These are phyloP conservation scores for Solanum gracilifrons DNA, from an alignment of 257 asterid species.

Conservation along the genomic window DNA sequence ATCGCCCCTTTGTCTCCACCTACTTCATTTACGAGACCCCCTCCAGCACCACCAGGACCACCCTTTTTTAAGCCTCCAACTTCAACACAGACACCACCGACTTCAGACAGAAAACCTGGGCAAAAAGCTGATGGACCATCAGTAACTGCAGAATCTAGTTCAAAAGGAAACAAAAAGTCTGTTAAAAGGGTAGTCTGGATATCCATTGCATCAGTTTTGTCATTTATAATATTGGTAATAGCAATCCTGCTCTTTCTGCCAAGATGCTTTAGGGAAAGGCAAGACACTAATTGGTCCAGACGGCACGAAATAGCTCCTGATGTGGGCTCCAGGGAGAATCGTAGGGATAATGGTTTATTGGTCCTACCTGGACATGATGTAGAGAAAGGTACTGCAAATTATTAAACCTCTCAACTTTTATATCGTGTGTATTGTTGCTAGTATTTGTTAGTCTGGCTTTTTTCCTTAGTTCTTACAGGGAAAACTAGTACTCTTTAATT, in stretches of 20 bases:
- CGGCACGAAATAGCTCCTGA: constrained; percentile 78
- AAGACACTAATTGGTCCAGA: constrained; percentile 51
- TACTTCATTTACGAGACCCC: constrained; percentile 25
- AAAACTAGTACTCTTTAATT: not conserved
- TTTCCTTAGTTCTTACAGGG: not conserved
- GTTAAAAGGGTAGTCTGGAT: constrained; percentile 73
- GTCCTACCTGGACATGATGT: constrained; percentile 41
- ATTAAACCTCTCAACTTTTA: not conserved
- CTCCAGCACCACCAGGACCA: constrained; percentile 50
- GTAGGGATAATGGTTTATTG: constrained; percentile 37
- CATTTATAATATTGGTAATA: constrained; percentile 50
- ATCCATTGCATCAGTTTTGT: constrained; percentile 53
- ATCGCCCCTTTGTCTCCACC: constrained; percentile 55
- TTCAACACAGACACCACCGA: constrained; percentile 25
- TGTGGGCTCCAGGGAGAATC: constrained; percentile 53
- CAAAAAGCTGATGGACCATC: constrained; percentile 72
- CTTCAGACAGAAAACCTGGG: constrained; percentile 36
- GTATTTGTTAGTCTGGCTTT: not conserved
- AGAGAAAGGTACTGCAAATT: constrained; percentile 50
- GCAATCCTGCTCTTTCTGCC: constrained; percentile 73
- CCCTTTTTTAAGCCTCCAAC: constrained; percentile 50
- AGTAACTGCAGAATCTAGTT: constrained; percentile 37
- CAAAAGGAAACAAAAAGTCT: constrained; percentile 32
- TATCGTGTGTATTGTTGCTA: not conserved
- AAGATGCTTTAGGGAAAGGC: constrained; percentile 47